phyloP scores from a whole-genome alignment of 2,329 filamentous ascomycete genomes.

The Coniella vitis region DNA sequence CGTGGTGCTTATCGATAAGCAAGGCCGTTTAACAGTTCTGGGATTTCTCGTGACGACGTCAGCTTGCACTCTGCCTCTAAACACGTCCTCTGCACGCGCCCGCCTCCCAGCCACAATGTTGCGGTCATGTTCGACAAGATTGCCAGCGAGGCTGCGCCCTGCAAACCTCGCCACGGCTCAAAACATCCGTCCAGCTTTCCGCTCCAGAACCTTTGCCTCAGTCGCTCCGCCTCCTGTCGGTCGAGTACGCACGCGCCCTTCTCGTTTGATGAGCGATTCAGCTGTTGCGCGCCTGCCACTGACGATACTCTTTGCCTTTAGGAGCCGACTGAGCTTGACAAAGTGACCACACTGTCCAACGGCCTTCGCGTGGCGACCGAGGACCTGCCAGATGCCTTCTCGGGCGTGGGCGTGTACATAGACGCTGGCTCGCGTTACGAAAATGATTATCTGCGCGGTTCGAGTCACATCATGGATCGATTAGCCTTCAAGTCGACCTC shows the following conservation, averaged over 20 bases:
- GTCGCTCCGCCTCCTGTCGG: constrained; percentile 8
- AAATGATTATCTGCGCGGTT: constrained; percentile 73
- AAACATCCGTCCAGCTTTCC: constrained; percentile 11
- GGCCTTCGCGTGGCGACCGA: constrained; percentile 92
- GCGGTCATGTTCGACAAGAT: constrained; percentile 14
- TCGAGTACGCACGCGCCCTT: constrained; percentile 8
- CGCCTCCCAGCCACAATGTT: constrained; percentile 11
- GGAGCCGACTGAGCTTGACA: constrained; percentile 82
- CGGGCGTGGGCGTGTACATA: constrained; percentile 90
- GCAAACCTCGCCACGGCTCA: constrained; percentile 4
- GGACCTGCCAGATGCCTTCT: constrained; percentile 87
- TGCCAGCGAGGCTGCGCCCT: constrained; percentile 11
- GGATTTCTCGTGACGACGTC: constrained; percentile 2
- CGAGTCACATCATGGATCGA: constrained; percentile 93
- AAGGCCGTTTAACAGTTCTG: not conserved
- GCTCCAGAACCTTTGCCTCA: constrained; percentile 12
- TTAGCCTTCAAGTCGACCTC: constrained; percentile 89
- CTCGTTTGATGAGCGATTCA: not conserved
- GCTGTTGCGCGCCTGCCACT: not conserved
- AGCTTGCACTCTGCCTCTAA: not conserved
- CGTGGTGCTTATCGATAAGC: constrained; percentile 12
- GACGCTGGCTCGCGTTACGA: constrained; percentile 95
- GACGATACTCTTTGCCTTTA: constrained; percentile 24
- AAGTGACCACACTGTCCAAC: constrained; percentile 83
- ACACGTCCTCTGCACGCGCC: not conserved